Evolutionary conservation across 306 rosid species (phyloP).

Genomic region (Rubus idaeus): DNA sequence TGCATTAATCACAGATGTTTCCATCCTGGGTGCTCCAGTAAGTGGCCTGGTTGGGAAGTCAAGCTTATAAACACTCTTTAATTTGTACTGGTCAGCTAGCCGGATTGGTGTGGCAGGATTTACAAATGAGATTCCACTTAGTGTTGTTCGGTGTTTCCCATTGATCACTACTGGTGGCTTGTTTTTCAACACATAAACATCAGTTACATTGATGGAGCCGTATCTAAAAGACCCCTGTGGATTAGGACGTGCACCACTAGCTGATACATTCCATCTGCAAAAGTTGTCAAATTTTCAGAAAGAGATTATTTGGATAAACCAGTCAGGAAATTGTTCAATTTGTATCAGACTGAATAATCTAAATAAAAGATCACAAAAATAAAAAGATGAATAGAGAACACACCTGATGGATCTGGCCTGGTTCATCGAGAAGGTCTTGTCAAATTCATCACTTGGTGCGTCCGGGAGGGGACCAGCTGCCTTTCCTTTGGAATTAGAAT

Average conservation of each 20-base stretch:
- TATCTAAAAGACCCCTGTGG: constrained; percentile 97
- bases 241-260: constrained; percentile 98
- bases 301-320: background rate
- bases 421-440: constrained; percentile 97
- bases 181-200: constrained; percentile 72
- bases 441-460: constrained; percentile 74
- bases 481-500: constrained; percentile 89
- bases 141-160: constrained; percentile 69
- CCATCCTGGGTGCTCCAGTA: constrained; percentile 60
- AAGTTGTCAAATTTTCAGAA: constrained; percentile 25
- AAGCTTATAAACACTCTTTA: constrained; percentile 80
- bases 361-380: background rate
- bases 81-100: constrained; percentile 74
- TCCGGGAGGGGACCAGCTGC: constrained; percentile 87
- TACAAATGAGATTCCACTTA: constrained; percentile 71
- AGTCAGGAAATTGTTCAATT: background rate
- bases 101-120: constrained; percentile 86
- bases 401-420: constrained; percentile 98
- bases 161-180: constrained; percentile 59
- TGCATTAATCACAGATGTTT: constrained; percentile 84
- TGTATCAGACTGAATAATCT: background rate
- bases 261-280: constrained; percentile 94
- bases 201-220: constrained; percentile 94
- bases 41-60: constrained; percentile 81
- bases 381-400: constrained; percentile 9